phyloP scores from a whole-genome alignment of 169 alveolate genomes.

The Plasmodium blacklocki region DNA sequence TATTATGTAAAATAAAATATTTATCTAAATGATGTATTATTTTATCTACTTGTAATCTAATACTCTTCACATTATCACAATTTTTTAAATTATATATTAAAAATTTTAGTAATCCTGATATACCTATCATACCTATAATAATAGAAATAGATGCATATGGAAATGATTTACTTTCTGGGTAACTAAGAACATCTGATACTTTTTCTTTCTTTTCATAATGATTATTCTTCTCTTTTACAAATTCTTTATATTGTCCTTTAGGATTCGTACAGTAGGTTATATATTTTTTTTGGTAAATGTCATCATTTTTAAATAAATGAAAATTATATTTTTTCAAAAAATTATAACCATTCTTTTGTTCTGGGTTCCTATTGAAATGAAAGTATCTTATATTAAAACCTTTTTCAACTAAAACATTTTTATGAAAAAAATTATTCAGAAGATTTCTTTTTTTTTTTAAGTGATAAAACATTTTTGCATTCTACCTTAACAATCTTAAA shows the following conservation, averaged over 20 bases:
- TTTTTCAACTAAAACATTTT: not conserved
- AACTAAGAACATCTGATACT: conserved; percentile 1
- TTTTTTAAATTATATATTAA: conserved; percentile 44
- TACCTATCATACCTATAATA: conserved; percentile 58
- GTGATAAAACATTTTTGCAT: conserved; percentile 27
- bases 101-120: conserved; percentile 48
- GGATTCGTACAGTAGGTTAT: conserved; percentile 13
- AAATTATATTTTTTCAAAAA: conserved; percentile 4
- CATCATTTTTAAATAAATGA: not conserved
- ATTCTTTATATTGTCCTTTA: not conserved
- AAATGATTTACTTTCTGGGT: conserved; percentile 44
- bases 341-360: not conserved
- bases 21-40: conserved; percentile 44
- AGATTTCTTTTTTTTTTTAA: conserved; percentile 7
- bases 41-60: conserved; percentile 29
- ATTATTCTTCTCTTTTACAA: conserved; percentile 3
- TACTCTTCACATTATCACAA: conserved; percentile 38
- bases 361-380: not conserved
- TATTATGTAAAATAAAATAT: conserved; percentile 48
- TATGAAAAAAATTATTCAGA: not conserved
- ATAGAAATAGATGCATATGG: conserved; percentile 44
- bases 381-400: not conserved
- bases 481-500: not conserved
- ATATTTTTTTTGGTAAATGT: conserved; percentile 3
- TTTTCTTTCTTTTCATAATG: not conserved